Evolutionary conservation across 208 protist genomes (phyloP), one percentile per base, ranked within the genome.

Genomic region (Naegleria lovaniensis): DNA sequence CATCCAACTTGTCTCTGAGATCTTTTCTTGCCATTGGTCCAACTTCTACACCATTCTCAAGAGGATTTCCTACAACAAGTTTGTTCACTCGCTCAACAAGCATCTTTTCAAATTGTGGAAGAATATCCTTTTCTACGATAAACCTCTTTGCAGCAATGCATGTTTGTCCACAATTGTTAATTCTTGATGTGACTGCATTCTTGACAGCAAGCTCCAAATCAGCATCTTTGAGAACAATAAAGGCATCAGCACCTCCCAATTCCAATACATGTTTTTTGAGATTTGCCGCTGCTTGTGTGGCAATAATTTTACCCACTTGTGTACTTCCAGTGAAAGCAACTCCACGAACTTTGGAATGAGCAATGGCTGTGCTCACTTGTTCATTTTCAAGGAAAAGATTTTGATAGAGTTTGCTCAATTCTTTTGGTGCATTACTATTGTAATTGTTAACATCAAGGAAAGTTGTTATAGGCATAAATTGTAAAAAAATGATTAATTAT

Each of bases 171-270:
- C 39, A 67, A 59, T 79, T 79, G 38, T 91, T 9, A 84, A 90
- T 36, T 79, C 67, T 79, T 36, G 29, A 36, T 36, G n/a, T 33
- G 40, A 52, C 52, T 52, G 55, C 85, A n/a, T 90, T 75, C 0
- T 85, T 83, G 29, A 59, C 86, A 88, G 95, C 95, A 36, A 36
- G 67, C 0, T 94, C 92, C 15, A 98, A 55, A 91, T 97, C 95
- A 4, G 96, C 96, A 91, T 98, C 96, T 16, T 96, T 94, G 86
- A 97, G 96, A 16, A 98, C 96, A 67, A 98, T 93, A 83, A 96
- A 94, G 7, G 96, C 96, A 75, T 95, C 96, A 93, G 97, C 98
- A n/a, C 97, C 97, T 86, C 97, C 97, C 19, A 98, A 94, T 92
- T 98, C 97, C 48, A 98, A 92, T 16, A 93, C 94, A 29, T 96